A percentile compares a stretch with the other conserved stretches of the same genome.
These are phyloP conservation scores for Mycena capillaripes DNA, from an alignment of 768 basidiomycete genomes.

Conservation along the genomic window DNA sequence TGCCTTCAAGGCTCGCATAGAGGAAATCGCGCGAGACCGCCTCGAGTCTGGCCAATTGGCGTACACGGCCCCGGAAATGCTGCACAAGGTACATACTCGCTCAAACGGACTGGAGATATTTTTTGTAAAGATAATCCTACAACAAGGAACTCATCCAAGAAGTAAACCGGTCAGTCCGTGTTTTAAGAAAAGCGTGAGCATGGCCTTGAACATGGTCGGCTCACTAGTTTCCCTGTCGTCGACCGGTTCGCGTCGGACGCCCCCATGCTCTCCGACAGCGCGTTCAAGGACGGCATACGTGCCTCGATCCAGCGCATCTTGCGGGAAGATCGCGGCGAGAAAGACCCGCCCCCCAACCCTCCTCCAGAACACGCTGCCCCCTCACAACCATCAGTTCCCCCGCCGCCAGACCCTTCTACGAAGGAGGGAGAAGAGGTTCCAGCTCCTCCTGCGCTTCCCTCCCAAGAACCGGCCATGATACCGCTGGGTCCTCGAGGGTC, in stretches of 20 bases:
- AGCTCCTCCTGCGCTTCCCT: constrained; percentile 8
- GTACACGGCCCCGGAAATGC: constrained; percentile 63
- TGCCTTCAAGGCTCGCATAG: constrained; percentile 70
- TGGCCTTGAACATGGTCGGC: neutral
- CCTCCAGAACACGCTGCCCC: constrained; percentile 8
- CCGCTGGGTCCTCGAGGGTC: constrained; percentile 26
- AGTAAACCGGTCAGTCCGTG: constrained; percentile 68
- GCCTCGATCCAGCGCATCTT: constrained; percentile 61
- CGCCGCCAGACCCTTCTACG: constrained; percentile 10
- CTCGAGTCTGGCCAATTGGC: constrained; percentile 67
- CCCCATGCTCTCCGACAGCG: constrained; percentile 61
- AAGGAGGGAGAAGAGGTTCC: constrained; percentile 18
- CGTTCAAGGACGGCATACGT: constrained; percentile 60
- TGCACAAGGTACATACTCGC: constrained; percentile 37
- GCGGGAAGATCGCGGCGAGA: constrained; percentile 52
- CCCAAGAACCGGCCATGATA: constrained; percentile 20
- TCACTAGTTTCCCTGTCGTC: constrained; percentile 73
- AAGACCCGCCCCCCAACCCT: constrained; percentile 12
- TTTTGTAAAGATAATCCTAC: neutral
- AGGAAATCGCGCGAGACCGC: constrained; percentile 72
- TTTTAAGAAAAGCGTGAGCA: neutral
- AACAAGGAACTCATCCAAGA: constrained; percentile 76
- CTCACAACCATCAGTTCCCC: constrained; percentile 26
- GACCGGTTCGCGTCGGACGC: constrained; percentile 72
- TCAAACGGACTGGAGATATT: constrained; percentile 37